Percentiles rank a stretch among this genome's conserved stretches.
phyloP scores from a whole-genome alignment of 352 stramenopile genomes.

The Aphanomyces astaci region DNA sequence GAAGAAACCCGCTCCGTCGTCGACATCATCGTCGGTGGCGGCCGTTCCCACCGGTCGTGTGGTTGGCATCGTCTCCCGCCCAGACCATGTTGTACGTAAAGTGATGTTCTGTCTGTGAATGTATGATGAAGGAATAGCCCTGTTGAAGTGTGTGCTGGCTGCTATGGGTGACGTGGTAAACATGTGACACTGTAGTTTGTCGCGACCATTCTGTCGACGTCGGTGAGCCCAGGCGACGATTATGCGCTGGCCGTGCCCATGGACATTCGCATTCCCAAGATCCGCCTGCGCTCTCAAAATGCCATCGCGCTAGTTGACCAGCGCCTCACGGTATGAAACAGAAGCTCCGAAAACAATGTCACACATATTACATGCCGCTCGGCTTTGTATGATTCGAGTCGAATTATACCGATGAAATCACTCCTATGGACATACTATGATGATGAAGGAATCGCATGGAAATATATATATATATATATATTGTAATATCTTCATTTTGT shows the following conservation, averaged over 20 bases:
- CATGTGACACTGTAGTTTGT: constrained; percentile 31
- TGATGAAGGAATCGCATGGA: no score
- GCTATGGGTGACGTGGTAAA: no score
- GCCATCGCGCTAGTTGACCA: constrained; percentile 69
- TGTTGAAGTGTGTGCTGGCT: no score
- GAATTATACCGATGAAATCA: no score
- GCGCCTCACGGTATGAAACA: constrained; percentile 41
- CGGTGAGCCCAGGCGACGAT: constrained; percentile 50
- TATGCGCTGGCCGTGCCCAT: constrained; percentile 72
- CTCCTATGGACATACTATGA: no score
- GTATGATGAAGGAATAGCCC: no score
- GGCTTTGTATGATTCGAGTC: no score
- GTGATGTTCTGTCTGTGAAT: no score
- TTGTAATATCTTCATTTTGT: neutral
- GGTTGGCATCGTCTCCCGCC: constrained; percentile 79
- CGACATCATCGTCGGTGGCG: neutral
- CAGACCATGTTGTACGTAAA: constrained; percentile 32
- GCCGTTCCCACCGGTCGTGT: constrained; percentile 68
- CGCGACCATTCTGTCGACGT: constrained; percentile 62
- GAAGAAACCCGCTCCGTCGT: constrained; percentile 9
- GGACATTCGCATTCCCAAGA: constrained; percentile 68
- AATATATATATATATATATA: no score
- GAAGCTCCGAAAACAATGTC: no score
- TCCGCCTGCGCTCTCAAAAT: constrained; percentile 70
- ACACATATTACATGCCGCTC: no score